Evolutionary conservation across 805 yeast genomes (phyloP), one percentile per base, ranked within the genome.

Genomic region (Starmerella geochares): DNA sequence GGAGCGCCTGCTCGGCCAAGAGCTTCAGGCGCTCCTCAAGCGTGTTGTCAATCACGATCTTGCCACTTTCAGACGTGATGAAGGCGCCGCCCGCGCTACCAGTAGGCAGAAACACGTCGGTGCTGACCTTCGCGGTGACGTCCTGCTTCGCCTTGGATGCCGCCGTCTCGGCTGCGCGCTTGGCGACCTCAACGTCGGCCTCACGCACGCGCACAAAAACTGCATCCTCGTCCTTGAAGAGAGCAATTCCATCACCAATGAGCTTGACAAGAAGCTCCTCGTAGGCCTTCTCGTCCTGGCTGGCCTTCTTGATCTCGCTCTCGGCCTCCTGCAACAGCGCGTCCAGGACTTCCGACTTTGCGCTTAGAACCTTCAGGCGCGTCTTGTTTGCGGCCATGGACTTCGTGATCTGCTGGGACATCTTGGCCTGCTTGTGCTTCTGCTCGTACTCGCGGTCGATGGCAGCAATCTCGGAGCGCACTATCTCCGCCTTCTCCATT

Each of bases 311-410:
- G 69, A 92, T 76, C 62, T 81, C 75, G 33, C 63, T 62, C 58
- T 77, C 78, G 21, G 96, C 83, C 11, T 71, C 76, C 48, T 78
- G 81, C 60, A 88, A 84, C 55, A 92, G 79, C 19, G 75, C 79
- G 55, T 78, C 79, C 60, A 92, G 71, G 13, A 86, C 79, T 59
- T 80, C 79, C 64, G 90, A 95, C 65, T 88, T 86, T 49, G 94
- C 85, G 16, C 83, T 75, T 59, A 92, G 78, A 31, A 90, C 80
- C 71, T 87, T 83, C 66, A 92, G 81, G 71, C 98, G 82, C 57
- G 94, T 85, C 73, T 92, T 87, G 75, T 92, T 92, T 57, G 90
- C 87, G 64, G 92, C 83, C 49, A 95, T 90, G 27, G 97, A 88
- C 72, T 86, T 87, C 61, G 88, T 79, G 66, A 92, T 90, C 71